A percentile compares a stretch with the other conserved stretches of the same genome.
Evolutionary conservation across 2,329 filamentous ascomycete genomes (phyloP).

Genomic region (Trichophyton simii): DNA sequence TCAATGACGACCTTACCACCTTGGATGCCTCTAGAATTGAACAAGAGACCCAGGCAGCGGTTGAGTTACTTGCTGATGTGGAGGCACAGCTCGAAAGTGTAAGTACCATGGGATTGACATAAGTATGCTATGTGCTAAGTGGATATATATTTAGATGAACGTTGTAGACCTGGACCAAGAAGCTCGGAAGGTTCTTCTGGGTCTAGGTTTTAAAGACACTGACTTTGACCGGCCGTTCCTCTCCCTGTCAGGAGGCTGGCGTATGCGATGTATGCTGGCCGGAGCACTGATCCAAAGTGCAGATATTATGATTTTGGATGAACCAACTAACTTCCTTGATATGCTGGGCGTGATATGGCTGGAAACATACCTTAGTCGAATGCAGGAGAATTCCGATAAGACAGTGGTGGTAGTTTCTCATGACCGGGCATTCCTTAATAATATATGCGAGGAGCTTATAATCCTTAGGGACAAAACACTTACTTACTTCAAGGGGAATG

Average conservation of each 20-base stretch:
- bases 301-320: slow-evolving; percentile 70
- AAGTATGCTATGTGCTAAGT: too few species aligned
- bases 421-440: slow-evolving; percentile 67
- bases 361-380: slow-evolving; percentile 53
- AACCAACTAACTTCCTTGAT: slow-evolving; percentile 79
- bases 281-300: slow-evolving; percentile 56
- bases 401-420: slow-evolving; percentile 73
- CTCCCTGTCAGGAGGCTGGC: slow-evolving; percentile 65
- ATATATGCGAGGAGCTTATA: slow-evolving; percentile 62
- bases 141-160: slow-evolving; percentile 30
- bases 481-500: slow-evolving; percentile 61
- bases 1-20: slow-evolving; percentile 43
- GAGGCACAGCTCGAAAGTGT: slow-evolving; percentile 56
- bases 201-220: slow-evolving; percentile 57
- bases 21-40: slow-evolving; percentile 47
- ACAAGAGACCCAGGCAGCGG: slow-evolving; percentile 55
- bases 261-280: slow-evolving; percentile 56
- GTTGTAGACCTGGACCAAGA: slow-evolving; percentile 52
- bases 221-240: slow-evolving; percentile 48
- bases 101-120: slow-evolving; percentile 4
- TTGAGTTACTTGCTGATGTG: slow-evolving; percentile 56
- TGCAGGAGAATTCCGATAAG: slow-evolving; percentile 41
- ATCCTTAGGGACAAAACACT: slow-evolving; percentile 61
- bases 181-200: slow-evolving; percentile 53
- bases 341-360: slow-evolving; percentile 76